A percentile compares a stretch with the other conserved stretches of the same genome.
Evolutionary conservation across 2,329 filamentous ascomycete species (phyloP).

Genomic region (Fusarium sp.): DNA sequence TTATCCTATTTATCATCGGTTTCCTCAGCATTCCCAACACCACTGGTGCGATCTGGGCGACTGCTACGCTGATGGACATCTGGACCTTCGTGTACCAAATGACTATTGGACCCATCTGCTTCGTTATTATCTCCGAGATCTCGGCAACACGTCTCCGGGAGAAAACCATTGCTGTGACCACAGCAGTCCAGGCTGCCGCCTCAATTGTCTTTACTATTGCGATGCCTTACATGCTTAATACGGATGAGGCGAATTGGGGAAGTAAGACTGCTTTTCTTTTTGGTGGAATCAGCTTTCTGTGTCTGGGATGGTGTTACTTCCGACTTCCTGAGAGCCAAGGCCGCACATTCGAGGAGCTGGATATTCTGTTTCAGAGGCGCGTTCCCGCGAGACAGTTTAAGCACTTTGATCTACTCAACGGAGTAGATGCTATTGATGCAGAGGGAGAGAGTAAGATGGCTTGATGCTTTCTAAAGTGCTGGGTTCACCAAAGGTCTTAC

Average conservation of each 20-base stretch:
- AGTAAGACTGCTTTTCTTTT: constrained; percentile 53
- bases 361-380: constrained; percentile 52
- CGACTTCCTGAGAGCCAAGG: constrained; percentile 52
- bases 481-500: too few species aligned
- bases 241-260: constrained; percentile 51
- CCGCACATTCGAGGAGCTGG: constrained; percentile 52
- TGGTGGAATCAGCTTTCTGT: constrained; percentile 44
- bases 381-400: constrained; percentile 54
- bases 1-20: constrained; percentile 57
- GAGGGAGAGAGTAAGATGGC: not conserved
- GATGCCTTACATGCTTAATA: constrained; percentile 52
- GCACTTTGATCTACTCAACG: not conserved
- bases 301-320: constrained; percentile 52
- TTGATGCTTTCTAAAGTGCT: too few species aligned
- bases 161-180: constrained; percentile 58
- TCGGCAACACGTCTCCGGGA: constrained; percentile 57
- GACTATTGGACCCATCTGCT: constrained; percentile 59
- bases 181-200: constrained; percentile 48
- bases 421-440: not conserved
- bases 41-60: constrained; percentile 50
- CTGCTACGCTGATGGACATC: constrained; percentile 57
- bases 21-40: constrained; percentile 48
- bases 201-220: constrained; percentile 49
- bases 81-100: constrained; percentile 60
- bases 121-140: constrained; percentile 58